Percentiles rank a stretch among this genome's conserved stretches.
These are phyloP conservation scores for Phytophthora europaea DNA, from an alignment of 352 stramenopile genomes.

Conservation along the genomic window DNA sequence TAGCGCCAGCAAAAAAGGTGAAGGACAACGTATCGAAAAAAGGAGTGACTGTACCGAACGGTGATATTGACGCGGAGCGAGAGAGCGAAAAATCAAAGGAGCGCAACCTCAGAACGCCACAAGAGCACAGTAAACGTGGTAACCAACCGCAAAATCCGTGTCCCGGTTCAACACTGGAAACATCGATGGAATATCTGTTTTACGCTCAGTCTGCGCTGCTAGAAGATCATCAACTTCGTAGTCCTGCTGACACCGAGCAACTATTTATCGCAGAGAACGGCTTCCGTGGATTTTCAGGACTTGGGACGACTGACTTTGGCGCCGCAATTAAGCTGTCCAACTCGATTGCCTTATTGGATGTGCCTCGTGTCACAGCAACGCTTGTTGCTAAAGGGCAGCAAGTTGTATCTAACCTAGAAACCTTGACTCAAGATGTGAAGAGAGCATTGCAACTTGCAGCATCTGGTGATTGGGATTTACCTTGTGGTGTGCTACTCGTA, in stretches of 20 bases:
- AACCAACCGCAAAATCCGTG: slow-evolving; percentile 23
- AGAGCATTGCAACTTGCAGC: slow-evolving; percentile 45
- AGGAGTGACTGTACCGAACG: slow-evolving; percentile 63
- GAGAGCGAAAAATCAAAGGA: slow-evolving; percentile 14
- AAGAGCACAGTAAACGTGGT: slow-evolving; percentile 13
- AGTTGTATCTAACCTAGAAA: slow-evolving; percentile 4
- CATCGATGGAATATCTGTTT: slow-evolving; percentile 86
- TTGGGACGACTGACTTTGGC: slow-evolving; percentile 59
- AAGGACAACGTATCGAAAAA: slow-evolving; percentile 90
- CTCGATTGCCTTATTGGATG: slow-evolving; percentile 73
- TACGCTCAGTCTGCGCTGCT: slow-evolving; percentile 67
- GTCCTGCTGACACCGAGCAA: slow-evolving; percentile 56
- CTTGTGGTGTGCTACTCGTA: slow-evolving; percentile 64
- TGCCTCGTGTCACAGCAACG: slow-evolving; percentile 33
- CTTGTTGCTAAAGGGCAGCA: slow-evolving; percentile 34
- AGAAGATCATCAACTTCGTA: slow-evolving; percentile 45
- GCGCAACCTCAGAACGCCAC: background rate
- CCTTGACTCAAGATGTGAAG: slow-evolving; percentile 43
- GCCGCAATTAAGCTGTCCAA: slow-evolving; percentile 81
- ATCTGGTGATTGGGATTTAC: slow-evolving; percentile 61
- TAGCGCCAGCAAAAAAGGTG: slow-evolving; percentile 61
- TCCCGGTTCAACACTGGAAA: slow-evolving; percentile 54
- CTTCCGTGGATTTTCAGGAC: slow-evolving; percentile 65
- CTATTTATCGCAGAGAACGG: slow-evolving; percentile 74
- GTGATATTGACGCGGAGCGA: slow-evolving; percentile 30